These are phyloP conservation scores for Heterobasidion parviporum DNA, from an alignment of 1,284 basidiomycete genomes.

Conservation along the genomic window DNA sequence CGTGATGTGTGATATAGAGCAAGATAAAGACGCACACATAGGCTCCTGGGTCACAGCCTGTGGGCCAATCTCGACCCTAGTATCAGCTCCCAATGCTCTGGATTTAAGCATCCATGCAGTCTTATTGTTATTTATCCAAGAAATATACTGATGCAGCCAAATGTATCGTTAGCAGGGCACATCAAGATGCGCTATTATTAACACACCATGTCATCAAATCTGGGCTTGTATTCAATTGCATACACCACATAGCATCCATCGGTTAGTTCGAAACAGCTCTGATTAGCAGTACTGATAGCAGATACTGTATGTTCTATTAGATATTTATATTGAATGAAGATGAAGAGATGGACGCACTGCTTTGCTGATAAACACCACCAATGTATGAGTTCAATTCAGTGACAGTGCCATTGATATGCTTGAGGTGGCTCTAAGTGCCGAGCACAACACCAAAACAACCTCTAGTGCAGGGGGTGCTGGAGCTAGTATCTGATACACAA, in stretches of 20 bases:
- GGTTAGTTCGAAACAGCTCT: constrained; percentile 11
- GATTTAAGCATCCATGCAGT: constrained; percentile 72
- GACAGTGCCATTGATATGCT: too few species aligned
- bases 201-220: constrained; percentile 17
- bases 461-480: too few species aligned
- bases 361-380: too few species aligned
- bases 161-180: neutral
- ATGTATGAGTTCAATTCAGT: too few species aligned
- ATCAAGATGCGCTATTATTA: neutral
- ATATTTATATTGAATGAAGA: too few species aligned
- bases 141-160: constrained; percentile 51
- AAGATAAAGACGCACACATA: constrained; percentile 40
- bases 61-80: constrained; percentile 55
- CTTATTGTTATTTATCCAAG: constrained; percentile 64
- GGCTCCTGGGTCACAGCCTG: constrained; percentile 80
- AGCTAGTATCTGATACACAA: too few species aligned
- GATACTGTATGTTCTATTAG: too few species aligned
- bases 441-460: too few species aligned
- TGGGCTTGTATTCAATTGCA: constrained; percentile 16
- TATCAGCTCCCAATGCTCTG: constrained; percentile 63
- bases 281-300: neutral
- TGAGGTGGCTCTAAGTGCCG: too few species aligned
- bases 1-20: neutral
- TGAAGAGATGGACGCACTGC: too few species aligned
- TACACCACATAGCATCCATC: constrained; percentile 44